Evolutionary conservation across 805 yeast genomes (phyloP).

Genomic region (Scheffersomyces amazonensis): DNA sequence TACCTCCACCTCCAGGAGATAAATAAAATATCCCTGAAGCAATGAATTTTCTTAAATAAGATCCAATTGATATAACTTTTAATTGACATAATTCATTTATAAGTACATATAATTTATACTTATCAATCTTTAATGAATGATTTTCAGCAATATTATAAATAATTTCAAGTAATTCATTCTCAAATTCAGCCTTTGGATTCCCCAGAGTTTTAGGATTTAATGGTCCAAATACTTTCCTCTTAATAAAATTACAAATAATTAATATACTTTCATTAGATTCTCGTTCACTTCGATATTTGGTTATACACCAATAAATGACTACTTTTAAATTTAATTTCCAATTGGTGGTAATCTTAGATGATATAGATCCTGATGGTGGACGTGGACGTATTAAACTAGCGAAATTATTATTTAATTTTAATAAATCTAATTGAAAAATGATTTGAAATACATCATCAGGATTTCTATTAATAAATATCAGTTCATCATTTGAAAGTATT

Average conservation of each 20-base stretch:
- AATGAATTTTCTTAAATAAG: constrained; percentile 75
- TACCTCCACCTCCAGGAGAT: constrained; percentile 39
- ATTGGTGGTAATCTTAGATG: constrained; percentile 5
- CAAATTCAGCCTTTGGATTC: constrained; percentile 42
- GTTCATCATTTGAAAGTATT: background rate
- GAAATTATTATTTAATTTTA: constrained; percentile 26
- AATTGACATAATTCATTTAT: constrained; percentile 50
- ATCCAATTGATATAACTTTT: constrained; percentile 53
- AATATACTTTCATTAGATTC: constrained; percentile 27
- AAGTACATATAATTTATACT: constrained; percentile 37
- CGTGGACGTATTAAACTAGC: constrained; percentile 24
- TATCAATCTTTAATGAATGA: constrained; percentile 20
- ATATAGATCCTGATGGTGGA: background rate
- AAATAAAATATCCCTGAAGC: constrained; percentile 82
- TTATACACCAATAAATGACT: constrained; percentile 38
- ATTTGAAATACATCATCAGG: constrained; percentile 29
- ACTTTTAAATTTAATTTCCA: constrained; percentile 37
- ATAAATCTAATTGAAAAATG: constrained; percentile 34
- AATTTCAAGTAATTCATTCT: constrained; percentile 38
- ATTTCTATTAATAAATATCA: constrained; percentile 16
- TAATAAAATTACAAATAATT: constrained; percentile 44
- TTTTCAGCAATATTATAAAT: constrained; percentile 28
- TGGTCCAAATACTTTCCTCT: constrained; percentile 31
- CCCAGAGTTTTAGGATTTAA: constrained; percentile 13
- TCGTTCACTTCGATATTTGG: constrained; percentile 31